Conservation (phyloP, 768 basidiomycete species). For the Mycena pura region DNA sequence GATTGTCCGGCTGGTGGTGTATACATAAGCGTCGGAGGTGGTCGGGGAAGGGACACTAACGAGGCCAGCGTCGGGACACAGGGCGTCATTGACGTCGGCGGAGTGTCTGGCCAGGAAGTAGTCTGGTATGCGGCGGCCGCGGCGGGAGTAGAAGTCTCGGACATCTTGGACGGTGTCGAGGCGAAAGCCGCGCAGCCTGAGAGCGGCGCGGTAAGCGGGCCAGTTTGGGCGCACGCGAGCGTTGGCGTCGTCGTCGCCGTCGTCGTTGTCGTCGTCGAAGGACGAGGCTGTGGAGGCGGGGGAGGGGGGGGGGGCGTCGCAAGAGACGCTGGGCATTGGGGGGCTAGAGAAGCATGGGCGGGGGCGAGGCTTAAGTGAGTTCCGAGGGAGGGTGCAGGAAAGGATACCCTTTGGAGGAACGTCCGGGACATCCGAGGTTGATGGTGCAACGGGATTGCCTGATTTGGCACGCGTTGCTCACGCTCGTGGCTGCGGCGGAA, state of each 20-base stretch:
- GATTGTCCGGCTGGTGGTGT: slow-evolving; percentile 63
- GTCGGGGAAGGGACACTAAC: slow-evolving; percentile 46
- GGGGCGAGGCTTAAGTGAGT: too few species aligned
- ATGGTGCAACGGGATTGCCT: too few species aligned
- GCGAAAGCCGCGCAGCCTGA: slow-evolving; percentile 60
- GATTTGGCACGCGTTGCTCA: too few species aligned
- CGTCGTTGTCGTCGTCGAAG: slow-evolving; percentile 42
- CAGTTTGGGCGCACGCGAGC: slow-evolving; percentile 66
- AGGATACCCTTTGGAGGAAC: too few species aligned
- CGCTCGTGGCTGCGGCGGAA: background rate
- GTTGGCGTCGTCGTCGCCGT: slow-evolving; percentile 70
- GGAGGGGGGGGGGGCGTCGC: background rate
- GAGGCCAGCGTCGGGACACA: slow-evolving; percentile 76
- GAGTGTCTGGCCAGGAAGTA: slow-evolving; percentile 15
- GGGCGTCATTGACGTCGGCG: slow-evolving; percentile 56
- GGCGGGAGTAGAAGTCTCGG: slow-evolving; percentile 56
- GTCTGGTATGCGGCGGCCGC: slow-evolving; percentile 30
- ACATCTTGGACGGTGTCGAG: slow-evolving; percentile 77
- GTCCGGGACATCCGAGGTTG: too few species aligned
- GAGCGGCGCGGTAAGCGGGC: slow-evolving; percentile 56
- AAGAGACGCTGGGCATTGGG: slow-evolving; percentile 1
- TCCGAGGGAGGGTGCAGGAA: too few species aligned
- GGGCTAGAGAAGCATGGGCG: background rate
- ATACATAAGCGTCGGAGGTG: slow-evolving; percentile 11
- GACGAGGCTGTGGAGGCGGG: slow-evolving; percentile 54